These are phyloP conservation scores for Primulina eburnea DNA, from an alignment of 257 asterid species.

Conservation along the genomic window DNA sequence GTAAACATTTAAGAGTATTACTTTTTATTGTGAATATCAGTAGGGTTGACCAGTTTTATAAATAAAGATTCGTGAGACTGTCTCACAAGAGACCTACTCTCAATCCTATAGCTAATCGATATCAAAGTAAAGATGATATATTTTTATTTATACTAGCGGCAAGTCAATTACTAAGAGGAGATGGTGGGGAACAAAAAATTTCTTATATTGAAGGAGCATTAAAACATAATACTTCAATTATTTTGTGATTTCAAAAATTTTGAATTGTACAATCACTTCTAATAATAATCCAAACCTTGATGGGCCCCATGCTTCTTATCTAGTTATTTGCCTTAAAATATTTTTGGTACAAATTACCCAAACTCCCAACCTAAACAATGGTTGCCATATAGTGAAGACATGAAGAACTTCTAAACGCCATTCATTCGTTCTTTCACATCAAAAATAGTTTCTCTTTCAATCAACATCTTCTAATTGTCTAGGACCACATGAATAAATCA, in stretches of 20 bases:
- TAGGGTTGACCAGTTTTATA: too few relatives aligned
- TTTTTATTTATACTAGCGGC: too few relatives aligned
- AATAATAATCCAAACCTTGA: conserved; percentile 3
- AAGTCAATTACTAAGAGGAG: too few relatives aligned
- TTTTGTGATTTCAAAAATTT: neutral
- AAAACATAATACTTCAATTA: too few relatives aligned
- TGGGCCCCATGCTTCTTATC: conserved; percentile 36
- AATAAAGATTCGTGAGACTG: too few relatives aligned
- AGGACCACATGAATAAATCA: neutral
- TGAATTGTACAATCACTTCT: neutral
- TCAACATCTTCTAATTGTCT: neutral
- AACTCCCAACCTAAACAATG: neutral
- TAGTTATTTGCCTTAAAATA: neutral
- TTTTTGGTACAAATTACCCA: conserved; percentile 22
- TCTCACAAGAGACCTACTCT: too few relatives aligned
- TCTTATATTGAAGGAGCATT: too few relatives aligned
- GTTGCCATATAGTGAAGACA: neutral
- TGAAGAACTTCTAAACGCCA: neutral
- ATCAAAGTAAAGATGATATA: too few relatives aligned
- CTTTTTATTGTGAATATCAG: too few relatives aligned
- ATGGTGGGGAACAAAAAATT: too few relatives aligned
- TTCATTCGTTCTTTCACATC: neutral
- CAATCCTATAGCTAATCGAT: too few relatives aligned
- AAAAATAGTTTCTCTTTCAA: neutral
- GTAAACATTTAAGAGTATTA: too few relatives aligned